These are phyloP conservation scores for Trichosporon sp. DNA, from an alignment of 1,284 basidiomycete species.

Conservation along the genomic window DNA sequence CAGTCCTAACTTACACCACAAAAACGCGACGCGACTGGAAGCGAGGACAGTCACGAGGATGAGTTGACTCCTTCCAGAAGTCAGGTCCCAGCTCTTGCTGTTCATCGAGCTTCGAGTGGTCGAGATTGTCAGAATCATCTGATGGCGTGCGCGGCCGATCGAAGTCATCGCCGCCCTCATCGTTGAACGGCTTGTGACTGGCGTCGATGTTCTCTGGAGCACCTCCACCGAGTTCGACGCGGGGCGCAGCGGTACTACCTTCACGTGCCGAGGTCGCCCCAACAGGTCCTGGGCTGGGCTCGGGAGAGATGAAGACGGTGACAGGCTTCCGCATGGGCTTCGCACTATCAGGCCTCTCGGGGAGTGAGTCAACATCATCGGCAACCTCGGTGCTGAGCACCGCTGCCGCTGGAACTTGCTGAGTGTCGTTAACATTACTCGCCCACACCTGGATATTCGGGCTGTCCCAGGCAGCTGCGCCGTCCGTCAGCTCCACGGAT, in stretches of 20 bases:
- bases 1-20: conserved; percentile 35
- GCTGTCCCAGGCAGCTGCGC: background rate
- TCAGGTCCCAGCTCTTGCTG: no score
- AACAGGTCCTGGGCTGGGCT: conserved; percentile 22
- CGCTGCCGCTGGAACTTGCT: background rate
- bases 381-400: background rate
- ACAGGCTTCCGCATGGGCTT: background rate
- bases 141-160: background rate
- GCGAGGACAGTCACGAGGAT: conserved; percentile 38
- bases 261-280: no score
- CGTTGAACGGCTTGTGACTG: background rate
- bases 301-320: conserved; percentile 31
- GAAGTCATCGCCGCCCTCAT: background rate
- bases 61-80: conserved; percentile 37
- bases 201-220: background rate
- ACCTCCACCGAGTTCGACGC: no score
- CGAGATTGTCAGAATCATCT: background rate
- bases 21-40: conserved; percentile 38
- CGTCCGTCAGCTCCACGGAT: background rate
- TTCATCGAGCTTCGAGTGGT: background rate
- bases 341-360: conserved; percentile 24
- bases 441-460: conserved; percentile 7
- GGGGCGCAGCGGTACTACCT: no score
- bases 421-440: conserved; percentile 15
- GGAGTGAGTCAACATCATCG: conserved; percentile 22